Percentiles rank a stretch among this genome's conserved stretches.
Evolutionary conservation across 148 eudicot genomes (phyloP).

Genomic region (Dianthus caryophyllus): DNA sequence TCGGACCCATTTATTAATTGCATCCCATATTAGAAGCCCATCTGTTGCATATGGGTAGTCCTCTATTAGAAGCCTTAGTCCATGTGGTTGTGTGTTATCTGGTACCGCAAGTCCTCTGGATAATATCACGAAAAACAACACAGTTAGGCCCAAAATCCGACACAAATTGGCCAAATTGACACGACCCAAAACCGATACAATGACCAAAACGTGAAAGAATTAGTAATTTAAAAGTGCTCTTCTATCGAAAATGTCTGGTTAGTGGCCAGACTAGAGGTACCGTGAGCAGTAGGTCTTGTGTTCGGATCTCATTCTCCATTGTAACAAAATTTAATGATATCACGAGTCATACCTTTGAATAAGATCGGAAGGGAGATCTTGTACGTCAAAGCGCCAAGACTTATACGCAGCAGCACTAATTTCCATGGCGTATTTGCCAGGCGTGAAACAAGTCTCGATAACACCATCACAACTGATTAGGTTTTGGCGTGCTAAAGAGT

Average conservation of each 20-base stretch:
- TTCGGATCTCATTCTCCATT: no score
- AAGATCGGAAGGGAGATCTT: constrained; percentile 85
- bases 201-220: no score
- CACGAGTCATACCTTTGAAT: constrained; percentile 49
- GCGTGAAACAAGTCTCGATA: constrained; percentile 74
- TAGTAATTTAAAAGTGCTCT: no score
- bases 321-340: no score
- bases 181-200: no score
- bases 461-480: constrained; percentile 78
- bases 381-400: constrained; percentile 82
- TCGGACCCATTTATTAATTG: constrained; percentile 70
- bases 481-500: constrained; percentile 73
- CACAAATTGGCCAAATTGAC: no score
- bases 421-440: constrained; percentile 92
- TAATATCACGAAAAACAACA: neutral
- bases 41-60: constrained; percentile 96
- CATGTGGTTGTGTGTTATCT: constrained; percentile 77
- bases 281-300: no score
- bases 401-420: constrained; percentile 91
- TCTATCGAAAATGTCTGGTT: no score
- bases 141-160: neutral
- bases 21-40: constrained; percentile 81
- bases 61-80: constrained; percentile 58
- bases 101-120: constrained; percentile 87
- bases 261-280: no score